Evolutionary conservation across 2,329 filamentous ascomycete genomes (phyloP), one percentile per base, ranked within the genome.

Genomic region (Pseudopithomyces chartarum): DNA sequence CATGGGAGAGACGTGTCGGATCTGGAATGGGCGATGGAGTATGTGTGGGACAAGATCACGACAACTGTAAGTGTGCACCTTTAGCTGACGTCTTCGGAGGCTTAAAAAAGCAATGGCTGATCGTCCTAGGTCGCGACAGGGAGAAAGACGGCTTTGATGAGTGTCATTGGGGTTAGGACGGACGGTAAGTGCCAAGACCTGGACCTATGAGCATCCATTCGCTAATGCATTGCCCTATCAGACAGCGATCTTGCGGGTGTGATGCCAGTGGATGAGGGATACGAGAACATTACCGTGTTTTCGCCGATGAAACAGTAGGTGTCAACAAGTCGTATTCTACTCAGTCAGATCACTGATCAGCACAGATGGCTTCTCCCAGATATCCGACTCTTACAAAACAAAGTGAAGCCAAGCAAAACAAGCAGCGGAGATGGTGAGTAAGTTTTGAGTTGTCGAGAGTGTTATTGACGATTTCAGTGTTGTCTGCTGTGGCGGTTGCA

Each of bases 11-110:
- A 80, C 19, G 85, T 94, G 73, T 89, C 89, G 2, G 90, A 98
- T 73, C 84, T 99, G 17, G 91, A 97, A 58, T 99, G 89, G 87
- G 86, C 87, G 46, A 88, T 98, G 86, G 86, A 87, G 60, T 99
- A 97, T 77, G 85, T 98, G 48, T 99, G 94, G 93, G 94, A 98
- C 81, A 95, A 91, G 73, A 90, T 96, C 63, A 89, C 88, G 5
- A 86, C 85, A 7, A 91, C 88, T 3, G 89, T 92, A 76, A 77
- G 83, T 74, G 74, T 29, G 60, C 60, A 34, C 22, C 11, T 4
- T 4, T n/a, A 26, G 23, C 12, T 32, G 26, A 8, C 17, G 17
- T 45, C 11, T 12, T 11, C 12, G 11, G 10, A 5, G 2, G n/a
- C n/a, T n/a, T n/a, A 36, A 17, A 15, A 15, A 17, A 29, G 54